Evolutionary conservation across 1,284 basidiomycete species (phyloP).

Genomic region (Leccinum griseonigrum): DNA sequence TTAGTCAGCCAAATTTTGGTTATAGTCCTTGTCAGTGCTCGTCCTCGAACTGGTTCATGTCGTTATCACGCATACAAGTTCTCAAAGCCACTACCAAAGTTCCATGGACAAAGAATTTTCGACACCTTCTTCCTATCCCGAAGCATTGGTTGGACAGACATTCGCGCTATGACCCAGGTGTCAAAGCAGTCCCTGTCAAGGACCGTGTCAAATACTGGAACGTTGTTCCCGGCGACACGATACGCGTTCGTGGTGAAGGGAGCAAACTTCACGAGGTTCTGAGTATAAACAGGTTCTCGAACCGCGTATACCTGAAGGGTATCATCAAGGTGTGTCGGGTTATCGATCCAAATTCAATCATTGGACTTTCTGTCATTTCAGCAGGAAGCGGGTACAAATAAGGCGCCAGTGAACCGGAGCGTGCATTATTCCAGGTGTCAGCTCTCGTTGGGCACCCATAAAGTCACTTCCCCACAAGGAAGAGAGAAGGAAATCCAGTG

Average conservation of each 20-base stretch:
- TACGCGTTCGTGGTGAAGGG: slow-evolving; percentile 66
- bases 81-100: slow-evolving; percentile 45
- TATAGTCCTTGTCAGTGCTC: neutral
- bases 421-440: slow-evolving; percentile 79
- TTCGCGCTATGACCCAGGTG: slow-evolving; percentile 31
- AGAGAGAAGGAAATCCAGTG: slow-evolving; percentile 43
- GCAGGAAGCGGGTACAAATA: slow-evolving; percentile 30
- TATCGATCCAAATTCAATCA: slow-evolving; percentile 1
- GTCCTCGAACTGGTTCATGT: slow-evolving; percentile 17
- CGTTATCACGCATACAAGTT: slow-evolving; percentile 42
- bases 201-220: slow-evolving; percentile 85
- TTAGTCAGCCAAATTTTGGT: slow-evolving; percentile 22
- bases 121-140: slow-evolving; percentile 61
- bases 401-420: slow-evolving; percentile 39
- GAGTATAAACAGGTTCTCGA: slow-evolving; percentile 69
- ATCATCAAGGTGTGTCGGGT: slow-evolving; percentile 41
- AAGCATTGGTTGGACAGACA: slow-evolving; percentile 34
- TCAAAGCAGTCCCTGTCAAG: slow-evolving; percentile 55
- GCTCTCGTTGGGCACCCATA: slow-evolving; percentile 66
- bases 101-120: slow-evolving; percentile 63
- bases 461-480: slow-evolving; percentile 33
- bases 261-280: slow-evolving; percentile 64
- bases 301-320: slow-evolving; percentile 67
- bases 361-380: slow-evolving; percentile 3
- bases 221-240: slow-evolving; percentile 78